These are phyloP conservation scores for Tilletia walkeri DNA, from an alignment of 1,284 basidiomycete genomes.

Conservation along the genomic window DNA sequence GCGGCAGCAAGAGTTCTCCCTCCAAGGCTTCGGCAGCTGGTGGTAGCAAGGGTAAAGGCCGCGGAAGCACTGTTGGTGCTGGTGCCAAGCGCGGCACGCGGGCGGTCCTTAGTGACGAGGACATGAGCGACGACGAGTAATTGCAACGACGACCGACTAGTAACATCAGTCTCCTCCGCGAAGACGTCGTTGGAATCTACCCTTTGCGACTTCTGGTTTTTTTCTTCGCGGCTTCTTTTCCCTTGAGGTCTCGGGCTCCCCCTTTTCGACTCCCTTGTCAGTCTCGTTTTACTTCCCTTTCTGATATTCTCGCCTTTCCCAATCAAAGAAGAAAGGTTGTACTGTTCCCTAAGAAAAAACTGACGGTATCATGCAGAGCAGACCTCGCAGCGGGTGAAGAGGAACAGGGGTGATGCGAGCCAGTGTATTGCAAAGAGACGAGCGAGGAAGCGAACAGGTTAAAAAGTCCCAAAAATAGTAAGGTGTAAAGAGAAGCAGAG, in stretches of 20 bases:
- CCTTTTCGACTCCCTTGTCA: too few relatives aligned
- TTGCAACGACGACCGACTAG: background rate
- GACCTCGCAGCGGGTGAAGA: too few relatives aligned
- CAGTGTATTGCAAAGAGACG: background rate
- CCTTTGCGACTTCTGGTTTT: background rate
- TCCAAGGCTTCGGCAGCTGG: too few relatives aligned
- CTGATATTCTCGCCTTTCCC: background rate
- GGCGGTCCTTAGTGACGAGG: slow-evolving; percentile 4
- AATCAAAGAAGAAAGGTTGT: too few relatives aligned
- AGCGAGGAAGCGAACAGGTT: background rate
- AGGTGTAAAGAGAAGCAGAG: background rate
- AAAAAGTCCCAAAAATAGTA: background rate
- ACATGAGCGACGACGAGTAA: slow-evolving; percentile 16
- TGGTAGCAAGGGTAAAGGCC: background rate
- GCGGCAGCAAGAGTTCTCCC: background rate
- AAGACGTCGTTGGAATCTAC: background rate
- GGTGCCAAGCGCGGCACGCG: background rate
- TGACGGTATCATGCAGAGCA: too few relatives aligned
- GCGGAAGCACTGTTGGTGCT: background rate
- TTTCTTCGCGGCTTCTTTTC: background rate
- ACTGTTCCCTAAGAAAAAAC: too few relatives aligned
- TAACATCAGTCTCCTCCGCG: too few relatives aligned
- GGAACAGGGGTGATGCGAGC: background rate
- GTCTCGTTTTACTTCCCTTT: background rate
- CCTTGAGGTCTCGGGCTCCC: too few relatives aligned